A percentile compares a stretch with the other conserved stretches of the same genome.
Evolutionary conservation across 73 alveolate species (phyloP).

Genomic region (Paramecium tetraurelia): DNA sequence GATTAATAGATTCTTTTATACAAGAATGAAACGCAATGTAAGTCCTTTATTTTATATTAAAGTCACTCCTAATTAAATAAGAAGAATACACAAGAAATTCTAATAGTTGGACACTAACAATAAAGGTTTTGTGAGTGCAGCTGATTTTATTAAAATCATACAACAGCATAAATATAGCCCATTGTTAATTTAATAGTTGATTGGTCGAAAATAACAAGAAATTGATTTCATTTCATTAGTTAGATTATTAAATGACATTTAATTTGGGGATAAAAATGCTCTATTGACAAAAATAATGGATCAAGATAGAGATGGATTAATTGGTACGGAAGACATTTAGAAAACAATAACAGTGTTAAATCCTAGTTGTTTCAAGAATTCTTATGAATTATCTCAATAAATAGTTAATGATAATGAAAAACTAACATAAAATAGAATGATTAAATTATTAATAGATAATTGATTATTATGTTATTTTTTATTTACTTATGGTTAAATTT

Average conservation of each 20-base stretch:
- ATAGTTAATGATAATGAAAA: neutral
- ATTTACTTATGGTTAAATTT: too few species aligned
- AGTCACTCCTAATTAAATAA: neutral
- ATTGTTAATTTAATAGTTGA: neutral
- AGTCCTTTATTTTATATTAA: neutral
- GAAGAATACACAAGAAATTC: slow-evolving; percentile 27
- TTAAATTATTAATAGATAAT: neutral
- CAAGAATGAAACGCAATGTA: slow-evolving; percentile 33
- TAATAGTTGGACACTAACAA: neutral
- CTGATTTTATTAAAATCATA: neutral
- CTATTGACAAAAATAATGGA: neutral
- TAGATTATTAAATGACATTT: neutral
- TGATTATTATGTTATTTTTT: neutral
- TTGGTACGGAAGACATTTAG: neutral
- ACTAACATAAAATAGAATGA: neutral
- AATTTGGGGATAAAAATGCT: slow-evolving; percentile 19
- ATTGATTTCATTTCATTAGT: slow-evolving; percentile 31
- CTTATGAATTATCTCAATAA: neutral
- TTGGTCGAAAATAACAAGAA: neutral
- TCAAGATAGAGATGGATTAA: neutral
- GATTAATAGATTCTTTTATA: slow-evolving; percentile 30
- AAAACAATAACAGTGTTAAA: neutral
- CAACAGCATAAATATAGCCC: neutral
- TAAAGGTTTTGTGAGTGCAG: neutral
- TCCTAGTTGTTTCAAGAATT: slow-evolving; percentile 2